Conservation (phyloP, 2,329 filamentous ascomycete species). For the Fusarium hainanense region DNA sequence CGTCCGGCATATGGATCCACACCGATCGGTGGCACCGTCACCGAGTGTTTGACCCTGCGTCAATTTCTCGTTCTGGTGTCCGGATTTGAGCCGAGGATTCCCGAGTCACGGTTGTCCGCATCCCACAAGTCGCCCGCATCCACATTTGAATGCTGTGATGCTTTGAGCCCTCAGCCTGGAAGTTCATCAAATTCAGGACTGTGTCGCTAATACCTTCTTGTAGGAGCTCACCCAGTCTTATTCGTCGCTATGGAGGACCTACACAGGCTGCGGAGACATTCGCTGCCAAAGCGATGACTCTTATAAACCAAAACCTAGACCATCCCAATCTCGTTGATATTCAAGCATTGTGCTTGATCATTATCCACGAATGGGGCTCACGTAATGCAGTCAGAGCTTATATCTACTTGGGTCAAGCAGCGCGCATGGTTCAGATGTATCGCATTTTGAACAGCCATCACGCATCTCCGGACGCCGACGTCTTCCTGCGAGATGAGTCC, state of each 20-base stretch:
- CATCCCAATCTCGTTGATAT: constrained; percentile 70
- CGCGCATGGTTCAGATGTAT: constrained; percentile 74
- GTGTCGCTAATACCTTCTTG: constrained; percentile 23
- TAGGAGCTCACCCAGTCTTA: constrained; percentile 67
- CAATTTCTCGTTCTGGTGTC: constrained; percentile 15
- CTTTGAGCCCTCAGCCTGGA: neutral
- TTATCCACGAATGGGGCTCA: constrained; percentile 72
- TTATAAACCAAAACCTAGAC: constrained; percentile 69
- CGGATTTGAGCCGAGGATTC: constrained; percentile 42
- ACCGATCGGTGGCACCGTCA: constrained; percentile 42
- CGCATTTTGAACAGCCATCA: constrained; percentile 68
- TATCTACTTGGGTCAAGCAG: constrained; percentile 70
- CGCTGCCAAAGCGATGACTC: constrained; percentile 66
- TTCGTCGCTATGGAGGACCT: constrained; percentile 68
- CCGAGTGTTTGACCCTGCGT: constrained; percentile 32
- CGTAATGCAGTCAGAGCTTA: constrained; percentile 71
- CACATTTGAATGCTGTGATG: neutral
- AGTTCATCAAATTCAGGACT: neutral
- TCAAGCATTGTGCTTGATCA: constrained; percentile 69
- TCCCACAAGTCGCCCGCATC: constrained; percentile 8
- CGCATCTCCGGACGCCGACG: constrained; percentile 62
- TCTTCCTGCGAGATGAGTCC: constrained; percentile 70
- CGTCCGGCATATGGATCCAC: constrained; percentile 42
- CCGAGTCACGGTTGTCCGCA: constrained; percentile 20
- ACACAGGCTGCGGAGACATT: constrained; percentile 69